phyloP scores from a whole-genome alignment of 352 stramenopile genomes.

The Phytopythium sindhum region DNA sequence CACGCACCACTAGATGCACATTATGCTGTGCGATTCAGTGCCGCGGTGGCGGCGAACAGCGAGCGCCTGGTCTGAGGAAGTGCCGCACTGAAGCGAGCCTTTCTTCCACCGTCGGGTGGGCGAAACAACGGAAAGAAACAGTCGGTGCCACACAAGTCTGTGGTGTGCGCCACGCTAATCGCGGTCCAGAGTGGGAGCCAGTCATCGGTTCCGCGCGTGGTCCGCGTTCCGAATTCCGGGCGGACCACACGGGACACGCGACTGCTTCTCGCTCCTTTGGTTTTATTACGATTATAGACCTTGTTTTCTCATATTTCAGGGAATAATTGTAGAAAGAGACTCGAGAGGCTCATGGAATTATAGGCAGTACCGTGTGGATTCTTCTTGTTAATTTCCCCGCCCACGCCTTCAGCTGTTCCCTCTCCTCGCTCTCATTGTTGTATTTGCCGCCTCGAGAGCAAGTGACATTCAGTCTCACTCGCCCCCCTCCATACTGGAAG shows the following conservation, averaged over 20 bases:
- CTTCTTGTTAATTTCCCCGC: slow-evolving; percentile 11
- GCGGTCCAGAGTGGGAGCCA: slow-evolving; percentile 14
- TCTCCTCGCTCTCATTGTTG: slow-evolving; percentile 43
- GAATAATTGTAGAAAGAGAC: background rate
- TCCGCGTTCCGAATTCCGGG: background rate
- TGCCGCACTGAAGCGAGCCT: too few species aligned
- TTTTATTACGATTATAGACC: background rate
- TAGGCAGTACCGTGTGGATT: slow-evolving; percentile 1
- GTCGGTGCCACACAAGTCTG: too few species aligned
- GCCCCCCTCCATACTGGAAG: background rate
- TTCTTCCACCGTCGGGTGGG: too few species aligned
- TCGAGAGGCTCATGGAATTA: background rate
- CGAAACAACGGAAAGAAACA: too few species aligned
- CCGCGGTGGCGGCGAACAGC: too few species aligned
- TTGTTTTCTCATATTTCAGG: background rate
- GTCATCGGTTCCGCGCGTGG: background rate
- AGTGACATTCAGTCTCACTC: slow-evolving; percentile 22
- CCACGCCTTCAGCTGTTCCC: slow-evolving; percentile 23
- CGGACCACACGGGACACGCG: background rate
- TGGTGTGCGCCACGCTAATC: background rate
- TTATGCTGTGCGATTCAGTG: too few species aligned
- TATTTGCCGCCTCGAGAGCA: slow-evolving; percentile 54
- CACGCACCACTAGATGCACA: too few species aligned
- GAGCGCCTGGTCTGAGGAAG: too few species aligned
- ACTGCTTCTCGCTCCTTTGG: background rate